Percentiles rank a stretch among this genome's conserved stretches.
phyloP scores from a whole-genome alignment of 192 early-diverging fungal genomes.

The Diversispora epigaea region DNA sequence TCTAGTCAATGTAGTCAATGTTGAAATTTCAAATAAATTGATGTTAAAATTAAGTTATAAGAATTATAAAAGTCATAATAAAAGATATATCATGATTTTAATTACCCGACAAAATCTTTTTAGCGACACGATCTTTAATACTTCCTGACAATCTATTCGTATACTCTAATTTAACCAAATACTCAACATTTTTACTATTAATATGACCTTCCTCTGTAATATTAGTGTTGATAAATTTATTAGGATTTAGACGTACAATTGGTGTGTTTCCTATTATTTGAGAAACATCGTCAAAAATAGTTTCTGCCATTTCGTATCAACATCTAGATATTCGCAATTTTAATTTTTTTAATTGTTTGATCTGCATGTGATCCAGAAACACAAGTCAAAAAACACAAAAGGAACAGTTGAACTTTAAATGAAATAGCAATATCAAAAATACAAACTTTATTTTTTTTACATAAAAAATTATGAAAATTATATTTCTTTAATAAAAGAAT shows the following conservation, averaged over 20 bases:
- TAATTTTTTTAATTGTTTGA: no score
- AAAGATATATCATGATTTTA: not conserved
- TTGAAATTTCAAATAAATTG: not conserved
- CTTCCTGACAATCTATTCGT: constrained; percentile 65
- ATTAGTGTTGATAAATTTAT: not conserved
- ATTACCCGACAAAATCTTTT: constrained; percentile 43
- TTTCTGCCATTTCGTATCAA: no score
- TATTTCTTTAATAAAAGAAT: no score
- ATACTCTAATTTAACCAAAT: constrained; percentile 76
- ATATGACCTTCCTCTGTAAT: not conserved
- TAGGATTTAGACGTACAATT: constrained; percentile 46
- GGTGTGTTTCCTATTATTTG: constrained; percentile 60
- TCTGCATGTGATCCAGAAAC: no score
- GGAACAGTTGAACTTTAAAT: no score
- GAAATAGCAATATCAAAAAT: no score
- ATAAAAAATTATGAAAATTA: no score
- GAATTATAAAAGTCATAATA: constrained; percentile 34
- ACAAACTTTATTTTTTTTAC: no score
- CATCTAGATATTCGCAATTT: no score
- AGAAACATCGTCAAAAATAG: constrained; percentile 7
- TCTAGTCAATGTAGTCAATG: constrained; percentile 12
- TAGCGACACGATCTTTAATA: constrained; percentile 75
- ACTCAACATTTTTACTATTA: constrained; percentile 44
- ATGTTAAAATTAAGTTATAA: not conserved
- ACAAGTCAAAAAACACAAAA: no score